Percentiles rank a stretch among this genome's conserved stretches.
These are phyloP conservation scores for Haberlea rhodopensis DNA, from an alignment of 257 asterid species.

Conservation along the genomic window DNA sequence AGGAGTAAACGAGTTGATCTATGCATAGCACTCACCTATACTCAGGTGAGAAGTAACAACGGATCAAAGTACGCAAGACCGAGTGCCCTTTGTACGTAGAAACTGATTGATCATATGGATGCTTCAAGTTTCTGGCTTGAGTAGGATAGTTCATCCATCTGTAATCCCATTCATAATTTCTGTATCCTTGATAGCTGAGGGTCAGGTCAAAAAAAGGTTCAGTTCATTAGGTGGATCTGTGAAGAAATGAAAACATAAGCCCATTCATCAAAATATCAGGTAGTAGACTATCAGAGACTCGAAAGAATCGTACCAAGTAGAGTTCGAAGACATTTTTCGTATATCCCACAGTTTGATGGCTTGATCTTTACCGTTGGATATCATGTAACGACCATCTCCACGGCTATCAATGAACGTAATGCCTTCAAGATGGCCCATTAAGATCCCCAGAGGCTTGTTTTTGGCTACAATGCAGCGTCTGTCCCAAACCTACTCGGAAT, in stretches of 20 bases:
- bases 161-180: slow-evolving; percentile 85
- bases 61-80: slow-evolving; percentile 78
- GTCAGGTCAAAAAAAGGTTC: slow-evolving; percentile 12
- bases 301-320: slow-evolving; percentile 45
- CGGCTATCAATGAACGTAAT: slow-evolving; percentile 75
- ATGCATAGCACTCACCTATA: slow-evolving; percentile 47
- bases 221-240: too few relatives aligned
- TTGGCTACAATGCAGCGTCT: slow-evolving; percentile 69
- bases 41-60: slow-evolving; percentile 91
- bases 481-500: slow-evolving; percentile 73
- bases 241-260: too few relatives aligned
- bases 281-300: too few relatives aligned
- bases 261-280: background rate
- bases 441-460: slow-evolving; percentile 71
- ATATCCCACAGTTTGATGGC: slow-evolving; percentile 86
- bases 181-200: slow-evolving; percentile 46
- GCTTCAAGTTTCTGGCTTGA: slow-evolving; percentile 64
- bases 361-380: slow-evolving; percentile 92
- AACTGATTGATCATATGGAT: slow-evolving; percentile 73
- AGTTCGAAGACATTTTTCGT: slow-evolving; percentile 68
- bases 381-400: slow-evolving; percentile 82
- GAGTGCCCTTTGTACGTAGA: slow-evolving; percentile 84
- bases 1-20: background rate
- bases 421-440: slow-evolving; percentile 89
- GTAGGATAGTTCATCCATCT: slow-evolving; percentile 93